Percentiles rank a stretch among this genome's conserved stretches.
These are phyloP conservation scores for Catenaria anguillulae DNA, from an alignment of 371 early-diverging fungal genomes.

Conservation along the genomic window DNA sequence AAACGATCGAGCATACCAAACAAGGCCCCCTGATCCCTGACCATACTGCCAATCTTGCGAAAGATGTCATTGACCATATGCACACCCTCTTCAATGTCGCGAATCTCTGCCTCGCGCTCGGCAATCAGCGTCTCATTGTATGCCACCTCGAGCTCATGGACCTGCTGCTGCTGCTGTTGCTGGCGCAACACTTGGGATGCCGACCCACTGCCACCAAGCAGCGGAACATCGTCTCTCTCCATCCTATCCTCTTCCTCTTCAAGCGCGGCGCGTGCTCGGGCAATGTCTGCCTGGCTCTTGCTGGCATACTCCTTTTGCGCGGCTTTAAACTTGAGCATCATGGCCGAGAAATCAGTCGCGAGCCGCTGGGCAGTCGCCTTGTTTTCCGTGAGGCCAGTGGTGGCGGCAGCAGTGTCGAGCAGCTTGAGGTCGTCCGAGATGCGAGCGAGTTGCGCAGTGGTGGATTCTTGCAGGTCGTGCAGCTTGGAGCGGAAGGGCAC, in stretches of 20 bases:
- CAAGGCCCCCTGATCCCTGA: slow-evolving; percentile 84
- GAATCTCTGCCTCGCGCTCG: slow-evolving; percentile 84
- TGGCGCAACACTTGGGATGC: too few species aligned
- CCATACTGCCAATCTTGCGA: slow-evolving; percentile 84
- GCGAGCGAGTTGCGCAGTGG: slow-evolving; percentile 61
- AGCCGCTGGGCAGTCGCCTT: slow-evolving; percentile 13
- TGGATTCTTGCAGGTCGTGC: slow-evolving; percentile 68
- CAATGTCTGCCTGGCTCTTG: neutral
- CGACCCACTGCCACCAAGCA: slow-evolving; percentile 9
- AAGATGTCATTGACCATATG: slow-evolving; percentile 89
- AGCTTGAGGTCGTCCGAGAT: slow-evolving; percentile 59
- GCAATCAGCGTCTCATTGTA: slow-evolving; percentile 81
- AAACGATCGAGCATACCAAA: slow-evolving; percentile 64
- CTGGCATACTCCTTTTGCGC: slow-evolving; percentile 5
- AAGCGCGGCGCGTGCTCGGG: neutral
- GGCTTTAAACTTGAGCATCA: slow-evolving; percentile 13
- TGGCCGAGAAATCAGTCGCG: neutral
- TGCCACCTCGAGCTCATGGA: slow-evolving; percentile 76
- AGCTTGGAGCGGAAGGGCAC: slow-evolving; percentile 51
- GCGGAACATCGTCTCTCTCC: slow-evolving; percentile 19
- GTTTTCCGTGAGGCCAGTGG: slow-evolving; percentile 15
- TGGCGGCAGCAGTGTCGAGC: slow-evolving; percentile 30
- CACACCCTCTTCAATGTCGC: slow-evolving; percentile 82
- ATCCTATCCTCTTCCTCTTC: neutral
- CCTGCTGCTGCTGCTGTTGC: too few species aligned